Evolutionary conservation across 495 filamentous ascomycete species (phyloP), one percentile per base, ranked within the genome.

Genomic region (Parmelia sp.): DNA sequence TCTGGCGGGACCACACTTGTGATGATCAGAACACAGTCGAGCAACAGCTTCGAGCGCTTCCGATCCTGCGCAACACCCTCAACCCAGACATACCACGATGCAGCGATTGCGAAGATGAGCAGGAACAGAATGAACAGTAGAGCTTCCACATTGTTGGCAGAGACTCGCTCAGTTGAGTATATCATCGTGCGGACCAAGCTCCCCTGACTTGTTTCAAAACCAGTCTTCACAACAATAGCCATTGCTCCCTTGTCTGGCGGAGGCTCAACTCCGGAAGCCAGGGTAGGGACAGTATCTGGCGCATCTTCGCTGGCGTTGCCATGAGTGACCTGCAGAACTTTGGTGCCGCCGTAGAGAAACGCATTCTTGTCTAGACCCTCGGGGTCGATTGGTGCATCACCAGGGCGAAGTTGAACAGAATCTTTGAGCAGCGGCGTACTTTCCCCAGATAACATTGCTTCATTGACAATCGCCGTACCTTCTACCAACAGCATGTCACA

Each of bases 21-120:
- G 67, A 97, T 83, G 70, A 99, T 99, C 64, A 99, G 84, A 69
- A 99, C 86, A 76, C 94, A 99, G 75, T 99, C 94, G 60, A 99
- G 85, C 63, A 99, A 83, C 37, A 99, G 83, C 83, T 99, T 99
- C 27, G 91, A 96, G 64, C 94, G 86, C 81, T 97, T 97, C 70
- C 94, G 87, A 73, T 97, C 93, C 78, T 88, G 88, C 62, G 82
- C 76, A 44, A 97, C 92, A 77, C 94, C 94, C 75, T 99, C 93
- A 64, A 91, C 85, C 94, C 94, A 99, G 57, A 99, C 94, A 73
- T 99, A 99, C 94, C 95, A 97, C n/a, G 93, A 95, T 39, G 94
- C 94, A 61, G 94, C 94, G 74, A 99, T 82, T 67, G 94, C 94
- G 78, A 99, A 99, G 69, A 97, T 84, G 57, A 96, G 83, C 8